A percentile compares a stretch with the other conserved stretches of the same genome.
phyloP scores from a whole-genome alignment of 2,329 filamentous ascomycete genomes.

The Mariannaea sp. region DNA sequence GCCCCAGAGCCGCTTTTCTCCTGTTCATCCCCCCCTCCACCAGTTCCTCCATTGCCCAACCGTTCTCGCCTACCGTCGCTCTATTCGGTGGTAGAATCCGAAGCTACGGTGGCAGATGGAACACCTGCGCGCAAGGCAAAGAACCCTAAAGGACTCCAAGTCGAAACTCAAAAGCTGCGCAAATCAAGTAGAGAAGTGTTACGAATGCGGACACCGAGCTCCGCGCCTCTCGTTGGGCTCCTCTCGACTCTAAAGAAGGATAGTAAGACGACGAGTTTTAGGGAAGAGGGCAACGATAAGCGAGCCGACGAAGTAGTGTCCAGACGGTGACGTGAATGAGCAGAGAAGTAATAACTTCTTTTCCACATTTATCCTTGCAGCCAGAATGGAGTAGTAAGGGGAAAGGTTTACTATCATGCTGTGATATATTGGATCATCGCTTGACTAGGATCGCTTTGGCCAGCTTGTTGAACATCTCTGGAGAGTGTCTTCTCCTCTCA shows the following conservation, averaged over 20 bases:
- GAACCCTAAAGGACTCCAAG: constrained; percentile 33
- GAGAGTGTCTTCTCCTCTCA: no score
- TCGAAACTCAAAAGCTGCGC: constrained; percentile 34
- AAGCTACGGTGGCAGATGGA: constrained; percentile 1
- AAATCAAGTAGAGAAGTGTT: constrained; percentile 28
- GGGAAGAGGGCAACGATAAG: not conserved
- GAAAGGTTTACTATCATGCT: no score
- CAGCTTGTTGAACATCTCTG: no score
- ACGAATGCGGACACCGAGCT: constrained; percentile 24
- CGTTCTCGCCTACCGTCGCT: constrained; percentile 25
- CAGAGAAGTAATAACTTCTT: not conserved
- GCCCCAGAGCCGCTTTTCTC: constrained; percentile 32
- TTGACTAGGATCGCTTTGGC: no score
- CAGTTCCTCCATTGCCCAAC: constrained; percentile 35
- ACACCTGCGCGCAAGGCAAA: constrained; percentile 29
- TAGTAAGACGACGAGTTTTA: constrained; percentile 16
- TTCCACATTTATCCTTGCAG: not conserved
- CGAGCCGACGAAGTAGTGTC: constrained; percentile 7
- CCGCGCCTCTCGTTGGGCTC: constrained; percentile 17
- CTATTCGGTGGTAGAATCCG: constrained; percentile 5
- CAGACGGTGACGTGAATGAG: constrained; percentile 19
- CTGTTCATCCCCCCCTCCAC: constrained; percentile 32
- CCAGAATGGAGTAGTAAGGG: no score
- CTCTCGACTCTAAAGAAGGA: constrained; percentile 28
- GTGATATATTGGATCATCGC: no score